A percentile compares a stretch with the other conserved stretches of the same genome.
These are phyloP conservation scores for Steccherinum ochraceum DNA, from an alignment of 768 basidiomycete genomes.

Conservation along the genomic window DNA sequence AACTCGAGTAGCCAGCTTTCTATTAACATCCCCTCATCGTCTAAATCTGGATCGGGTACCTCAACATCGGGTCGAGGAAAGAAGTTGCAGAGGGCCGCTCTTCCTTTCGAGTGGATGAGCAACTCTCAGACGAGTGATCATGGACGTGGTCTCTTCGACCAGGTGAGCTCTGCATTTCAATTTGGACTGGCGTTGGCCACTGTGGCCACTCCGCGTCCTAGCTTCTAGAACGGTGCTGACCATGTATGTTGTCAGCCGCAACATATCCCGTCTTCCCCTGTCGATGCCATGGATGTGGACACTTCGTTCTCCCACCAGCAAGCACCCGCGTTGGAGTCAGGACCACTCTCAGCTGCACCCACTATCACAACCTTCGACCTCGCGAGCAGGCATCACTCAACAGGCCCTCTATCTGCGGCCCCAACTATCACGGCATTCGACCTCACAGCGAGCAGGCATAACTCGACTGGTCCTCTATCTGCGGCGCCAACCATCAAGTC, in stretches of 20 bases:
- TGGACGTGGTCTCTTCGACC: constrained; percentile 18
- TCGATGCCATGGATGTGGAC: constrained; percentile 80
- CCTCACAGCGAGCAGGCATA: constrained; percentile 3
- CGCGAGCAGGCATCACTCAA: constrained; percentile 1
- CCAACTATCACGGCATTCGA: constrained; percentile 28
- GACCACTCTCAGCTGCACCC: constrained; percentile 18
- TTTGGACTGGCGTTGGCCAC: constrained; percentile 3
- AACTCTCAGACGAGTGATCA: not conserved
- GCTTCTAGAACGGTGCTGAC: too few species aligned
- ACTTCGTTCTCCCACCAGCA: constrained; percentile 35
- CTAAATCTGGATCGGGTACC: constrained; percentile 32
- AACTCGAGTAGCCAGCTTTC: constrained; percentile 35
- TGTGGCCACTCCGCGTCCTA: too few species aligned
- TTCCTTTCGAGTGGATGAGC: constrained; percentile 57
- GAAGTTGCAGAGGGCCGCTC: constrained; percentile 51
- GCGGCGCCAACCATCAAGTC: constrained; percentile 45
- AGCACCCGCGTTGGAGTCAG: constrained; percentile 22
- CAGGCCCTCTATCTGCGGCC: constrained; percentile 39
- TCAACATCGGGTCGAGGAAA: constrained; percentile 33
- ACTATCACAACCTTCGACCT: too few species aligned
- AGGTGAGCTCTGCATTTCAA: constrained; percentile 19
- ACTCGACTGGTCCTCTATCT: constrained; percentile 30
- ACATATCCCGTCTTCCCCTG: constrained; percentile 36
- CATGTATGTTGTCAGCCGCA: constrained; percentile 23
- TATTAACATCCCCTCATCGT: constrained; percentile 23